Evolutionary conservation across 179 eudicot species (phyloP).

Genomic region (Actinidia chinensis): DNA sequence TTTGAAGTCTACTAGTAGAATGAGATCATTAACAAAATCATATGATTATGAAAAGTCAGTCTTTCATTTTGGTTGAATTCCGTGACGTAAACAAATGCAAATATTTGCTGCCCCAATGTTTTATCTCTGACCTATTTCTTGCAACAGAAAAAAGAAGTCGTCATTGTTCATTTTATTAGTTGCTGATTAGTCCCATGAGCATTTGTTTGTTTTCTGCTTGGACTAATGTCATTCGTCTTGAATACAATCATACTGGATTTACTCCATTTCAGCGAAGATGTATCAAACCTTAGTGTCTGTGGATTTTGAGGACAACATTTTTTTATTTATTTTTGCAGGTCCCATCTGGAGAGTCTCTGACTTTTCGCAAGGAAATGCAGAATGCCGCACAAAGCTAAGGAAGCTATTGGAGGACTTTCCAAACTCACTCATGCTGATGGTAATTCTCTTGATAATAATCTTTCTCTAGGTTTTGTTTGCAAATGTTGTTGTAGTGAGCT

Average conservation of each 20-base stretch:
- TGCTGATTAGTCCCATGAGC: not conserved
- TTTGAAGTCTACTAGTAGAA: not conserved
- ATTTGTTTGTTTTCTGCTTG: not conserved
- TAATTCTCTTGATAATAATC: constrained; percentile 19
- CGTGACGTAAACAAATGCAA: not conserved
- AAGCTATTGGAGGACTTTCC: constrained; percentile 97
- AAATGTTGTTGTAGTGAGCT: not conserved
- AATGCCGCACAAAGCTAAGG: constrained; percentile 97
- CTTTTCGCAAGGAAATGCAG: constrained; percentile 66
- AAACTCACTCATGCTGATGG: constrained; percentile 95
- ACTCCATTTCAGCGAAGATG: not conserved
- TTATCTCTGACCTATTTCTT: not conserved
- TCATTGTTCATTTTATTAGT: not conserved
- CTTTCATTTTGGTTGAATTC: not conserved
- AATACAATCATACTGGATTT: not conserved
- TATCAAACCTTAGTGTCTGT: not conserved
- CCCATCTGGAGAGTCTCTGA: constrained; percentile 85
- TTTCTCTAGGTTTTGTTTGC: not conserved
- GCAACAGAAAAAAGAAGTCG: not conserved
- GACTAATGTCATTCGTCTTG: not conserved
- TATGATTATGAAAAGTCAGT: not conserved
- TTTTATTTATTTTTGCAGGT: constrained; percentile 46
- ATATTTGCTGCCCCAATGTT: not conserved
- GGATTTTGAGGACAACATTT: not conserved
- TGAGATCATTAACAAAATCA: not conserved